These are phyloP conservation scores for Cladorrhinum sp. DNA, from an alignment of 2,329 filamentous ascomycete species.

Conservation along the genomic window DNA sequence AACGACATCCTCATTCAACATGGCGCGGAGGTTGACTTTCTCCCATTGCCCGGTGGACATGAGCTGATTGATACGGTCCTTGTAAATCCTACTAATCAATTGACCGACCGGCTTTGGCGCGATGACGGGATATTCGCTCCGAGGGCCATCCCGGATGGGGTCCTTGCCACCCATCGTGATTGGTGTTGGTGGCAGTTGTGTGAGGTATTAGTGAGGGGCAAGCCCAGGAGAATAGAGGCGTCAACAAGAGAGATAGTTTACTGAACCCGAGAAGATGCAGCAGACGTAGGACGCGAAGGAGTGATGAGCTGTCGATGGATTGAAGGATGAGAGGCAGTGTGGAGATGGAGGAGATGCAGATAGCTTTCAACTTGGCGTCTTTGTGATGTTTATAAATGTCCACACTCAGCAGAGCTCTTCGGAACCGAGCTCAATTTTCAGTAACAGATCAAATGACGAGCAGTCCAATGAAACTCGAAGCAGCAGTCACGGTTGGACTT, in stretches of 20 bases:
- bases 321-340: neutral
- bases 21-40: conserved; percentile 69
- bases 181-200: neutral
- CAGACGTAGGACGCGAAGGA: neutral
- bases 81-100: conserved; percentile 81
- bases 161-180: conserved; percentile 50
- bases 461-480: neutral
- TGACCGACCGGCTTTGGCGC: conserved; percentile 62
- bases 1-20: conserved; percentile 65
- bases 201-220: neutral
- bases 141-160: conserved; percentile 40
- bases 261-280: neutral
- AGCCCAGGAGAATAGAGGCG: neutral
- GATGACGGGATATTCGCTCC: conserved; percentile 51
- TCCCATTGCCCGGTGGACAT: conserved; percentile 76
- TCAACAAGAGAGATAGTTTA: neutral
- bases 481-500: neutral
- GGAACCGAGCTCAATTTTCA: neutral
- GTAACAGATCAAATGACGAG: neutral
- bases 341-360: neutral
- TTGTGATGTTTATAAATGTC: too few relatives aligned
- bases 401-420: too few relatives aligned
- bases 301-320: neutral
- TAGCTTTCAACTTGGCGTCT: neutral
- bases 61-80: conserved; percentile 77